Base-by-base conservation (phyloP, 2,329 filamentous ascomycete species). In the Epichloe scottii region DNA sequence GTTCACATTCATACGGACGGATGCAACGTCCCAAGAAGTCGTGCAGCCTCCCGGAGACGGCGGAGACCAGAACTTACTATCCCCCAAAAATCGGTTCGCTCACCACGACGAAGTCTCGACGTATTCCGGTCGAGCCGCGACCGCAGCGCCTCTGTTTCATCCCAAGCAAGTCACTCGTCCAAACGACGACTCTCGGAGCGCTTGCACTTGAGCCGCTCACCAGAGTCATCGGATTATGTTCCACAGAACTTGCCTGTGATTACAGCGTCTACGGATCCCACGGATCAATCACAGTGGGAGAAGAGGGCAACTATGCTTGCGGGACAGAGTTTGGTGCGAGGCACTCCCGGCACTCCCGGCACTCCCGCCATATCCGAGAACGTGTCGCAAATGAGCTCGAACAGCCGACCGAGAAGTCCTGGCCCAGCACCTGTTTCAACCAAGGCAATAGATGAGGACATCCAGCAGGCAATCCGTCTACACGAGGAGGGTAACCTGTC, bases 401-500 rank as follows among this genome's bases (percentile, higher is more conserved):
- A 14, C 26, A 21, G 30, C 5, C 40, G 46, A 35, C 8, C 38
- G 15, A 34, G 21, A 30, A 49, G 51, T 49, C 54, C 44, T 45
- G 56, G 54, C 56, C 58, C 58, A 21, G 46, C 35, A 19, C 49
- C 40, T 10, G 71, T 78, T 37, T 76, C 72, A 49, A 73, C 72
- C 46, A 72, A 77, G 62, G 68, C 69, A 52, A 76, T 77, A 50
- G 80, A 84, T 63, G 75, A 78, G 53, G 83, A 87, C 66, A 95
- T 98, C 53, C 91, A 96, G 68, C 84, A 94, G 69, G 93, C 93
- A n/a, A 98, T 98, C 64, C 79, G 85, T 54, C 74, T 97, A 56
- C 93, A 98, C 65, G 93, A 98, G 68, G 76, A 74, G 45, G 91
- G 91, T 52, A 78, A 93, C 54, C 76, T 95, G 51, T 79, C 82